Percentiles rank a stretch among this genome's conserved stretches.
Evolutionary conservation across 202 grass and related monocot genomes (phyloP).

Genomic region (Panicum hallii): DNA sequence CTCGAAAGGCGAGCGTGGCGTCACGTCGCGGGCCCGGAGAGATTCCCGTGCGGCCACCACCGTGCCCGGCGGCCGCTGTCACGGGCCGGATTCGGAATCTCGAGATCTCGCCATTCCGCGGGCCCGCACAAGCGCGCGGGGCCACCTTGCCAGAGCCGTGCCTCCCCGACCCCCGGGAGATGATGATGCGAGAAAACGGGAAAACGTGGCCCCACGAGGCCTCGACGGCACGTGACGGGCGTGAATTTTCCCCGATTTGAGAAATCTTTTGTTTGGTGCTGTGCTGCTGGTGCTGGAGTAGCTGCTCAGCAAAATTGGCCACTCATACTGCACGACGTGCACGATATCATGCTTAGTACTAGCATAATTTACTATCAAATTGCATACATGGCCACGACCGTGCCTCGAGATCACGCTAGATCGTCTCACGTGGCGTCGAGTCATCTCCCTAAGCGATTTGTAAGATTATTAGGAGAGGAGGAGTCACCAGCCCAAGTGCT

Average conservation of each 20-base stretch:
- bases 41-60: conserved; percentile 13
- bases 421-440: neutral
- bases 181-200: neutral
- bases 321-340: neutral
- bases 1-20: neutral
- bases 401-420: neutral
- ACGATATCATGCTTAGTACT: neutral
- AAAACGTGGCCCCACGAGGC: neutral
- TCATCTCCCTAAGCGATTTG: neutral
- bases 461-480: neutral
- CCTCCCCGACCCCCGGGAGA: too few relatives aligned
- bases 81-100: conserved; percentile 37
- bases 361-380: neutral
- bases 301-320: neutral
- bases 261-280: too few relatives aligned
- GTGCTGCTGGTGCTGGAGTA: neutral
- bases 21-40: neutral
- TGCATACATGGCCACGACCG: neutral
- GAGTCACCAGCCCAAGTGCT: neutral
- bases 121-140: neutral
- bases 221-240: neutral
- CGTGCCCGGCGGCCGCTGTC: neutral
- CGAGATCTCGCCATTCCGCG: neutral
- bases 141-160: neutral
- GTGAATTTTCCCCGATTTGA: too few relatives aligned